Base-by-base conservation (phyloP, 768 basidiomycete genomes). In the Tricholoma sp. region DNA sequence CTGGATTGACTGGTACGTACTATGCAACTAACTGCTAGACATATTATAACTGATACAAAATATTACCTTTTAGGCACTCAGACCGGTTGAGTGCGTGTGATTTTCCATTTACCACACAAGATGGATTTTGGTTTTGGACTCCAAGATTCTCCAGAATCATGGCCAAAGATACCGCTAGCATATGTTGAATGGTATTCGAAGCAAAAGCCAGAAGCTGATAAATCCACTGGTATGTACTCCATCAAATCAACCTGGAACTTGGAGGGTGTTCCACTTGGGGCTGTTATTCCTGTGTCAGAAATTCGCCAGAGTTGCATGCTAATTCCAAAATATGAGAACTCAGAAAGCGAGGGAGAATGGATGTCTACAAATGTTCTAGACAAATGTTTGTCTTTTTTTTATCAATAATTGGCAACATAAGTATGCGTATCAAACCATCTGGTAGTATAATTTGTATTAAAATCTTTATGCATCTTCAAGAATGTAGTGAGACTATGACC, bases 281-380 rank as follows among this genome's bases (percentile, higher is more conserved):
- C 64, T 14, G 63, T 76, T 49, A 61, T 76, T 21, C 67, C 72
- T 5, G 19, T 74, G 0, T 60, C 62, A 16, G 55, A 61, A n/a
- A 73, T 73, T 32, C 41, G 64, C 1, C 69, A 72, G 29, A 66
- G 65, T 31, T 73, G 72, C 41, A 72, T 73, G 61, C 61, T 74
- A 29, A 61, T 71, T 37, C 74, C 73, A 4, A 56, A 55, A 10
- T 66, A 57, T 67, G 7, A 35, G 5, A 18, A 22, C n/a, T 32
- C 9, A 8, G 34, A 52, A 2, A 24, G n/a, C 4, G 41, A 49
- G 11, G 45, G 47, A 37, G 56, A 55, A 3, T 62, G 59, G 55
- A 63, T 54, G 11, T 35, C 61, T 6, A 49, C 57, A 10, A 64
- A 52, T 54, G 60, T 67, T 29, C 50, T 70, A n/a, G 67, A 70